Conservation (phyloP, 2,329 filamentous ascomycete genomes). For the Verticillium nonalfalfae region DNA sequence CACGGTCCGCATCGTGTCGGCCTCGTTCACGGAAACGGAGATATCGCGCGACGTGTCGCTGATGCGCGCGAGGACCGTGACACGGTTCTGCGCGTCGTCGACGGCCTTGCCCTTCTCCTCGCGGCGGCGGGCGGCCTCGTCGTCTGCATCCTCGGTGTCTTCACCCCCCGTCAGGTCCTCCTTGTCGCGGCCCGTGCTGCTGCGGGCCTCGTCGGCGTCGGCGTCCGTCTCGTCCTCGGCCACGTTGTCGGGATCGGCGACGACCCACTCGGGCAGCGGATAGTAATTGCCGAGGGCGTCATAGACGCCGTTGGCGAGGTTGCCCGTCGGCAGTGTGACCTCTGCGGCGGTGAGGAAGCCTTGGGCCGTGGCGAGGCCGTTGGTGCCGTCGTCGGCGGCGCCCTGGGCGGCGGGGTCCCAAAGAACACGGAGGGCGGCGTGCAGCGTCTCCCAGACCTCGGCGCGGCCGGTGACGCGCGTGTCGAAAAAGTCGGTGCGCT, state of each 20-base stretch:
- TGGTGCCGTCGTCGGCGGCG: constrained; percentile 26
- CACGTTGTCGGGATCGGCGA: constrained; percentile 57
- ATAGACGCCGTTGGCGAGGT: constrained; percentile 66
- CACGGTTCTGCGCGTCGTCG: constrained; percentile 43
- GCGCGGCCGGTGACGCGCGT: constrained; percentile 71
- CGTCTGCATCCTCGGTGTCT: constrained; percentile 21
- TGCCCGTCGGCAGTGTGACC: constrained; percentile 66
- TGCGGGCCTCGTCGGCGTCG: constrained; percentile 28
- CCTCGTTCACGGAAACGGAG: constrained; percentile 46
- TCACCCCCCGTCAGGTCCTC: constrained; percentile 12
- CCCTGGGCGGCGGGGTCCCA: constrained; percentile 45
- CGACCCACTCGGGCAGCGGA: constrained; percentile 59
- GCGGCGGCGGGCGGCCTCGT: constrained; percentile 30
- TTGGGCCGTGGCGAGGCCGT: constrained; percentile 63
- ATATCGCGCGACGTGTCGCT: constrained; percentile 64
- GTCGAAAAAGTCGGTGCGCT: constrained; percentile 83
- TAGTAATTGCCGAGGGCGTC: constrained; percentile 67
- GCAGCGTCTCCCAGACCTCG: constrained; percentile 77
- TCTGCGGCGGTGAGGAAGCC: constrained; percentile 73
- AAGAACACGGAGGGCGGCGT: constrained; percentile 60
- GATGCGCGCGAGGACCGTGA: constrained; percentile 55
- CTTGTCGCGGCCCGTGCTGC: constrained; percentile 10
- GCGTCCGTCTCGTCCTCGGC: constrained; percentile 40
- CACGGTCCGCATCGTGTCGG: constrained; percentile 59
- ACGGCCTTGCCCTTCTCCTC: constrained; percentile 57